These are phyloP conservation scores for Phalaenopsis equestris DNA, from an alignment of 106 monocot genomes.

Conservation along the genomic window DNA sequence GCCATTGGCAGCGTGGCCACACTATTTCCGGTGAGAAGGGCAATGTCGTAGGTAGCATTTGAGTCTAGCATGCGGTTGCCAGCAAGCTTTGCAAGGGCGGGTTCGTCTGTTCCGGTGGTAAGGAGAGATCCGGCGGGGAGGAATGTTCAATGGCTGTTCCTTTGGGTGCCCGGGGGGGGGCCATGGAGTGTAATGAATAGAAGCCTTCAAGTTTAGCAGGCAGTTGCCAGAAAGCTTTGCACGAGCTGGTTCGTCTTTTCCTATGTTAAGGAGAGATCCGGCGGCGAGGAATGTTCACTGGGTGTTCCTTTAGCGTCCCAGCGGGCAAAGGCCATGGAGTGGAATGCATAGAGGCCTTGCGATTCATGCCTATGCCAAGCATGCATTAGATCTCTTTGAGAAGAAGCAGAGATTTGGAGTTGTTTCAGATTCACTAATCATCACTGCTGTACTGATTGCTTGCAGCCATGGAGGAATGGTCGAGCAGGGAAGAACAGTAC, in stretches of 20 bases:
- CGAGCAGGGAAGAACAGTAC: conserved; percentile 35
- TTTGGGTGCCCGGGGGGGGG: conserved; percentile 91
- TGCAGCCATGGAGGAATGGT: conserved; percentile 46
- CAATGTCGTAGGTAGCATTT: conserved; percentile 22
- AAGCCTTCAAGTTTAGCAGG: too few relatives aligned
- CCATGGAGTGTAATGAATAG: too few relatives aligned
- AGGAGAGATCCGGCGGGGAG: conserved; percentile 22
- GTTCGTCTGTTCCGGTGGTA: background rate
- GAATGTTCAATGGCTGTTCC: conserved; percentile 86
- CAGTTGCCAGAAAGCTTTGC: too few relatives aligned
- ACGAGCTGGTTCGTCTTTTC: too few relatives aligned
- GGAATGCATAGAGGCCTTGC: conserved; percentile 58
- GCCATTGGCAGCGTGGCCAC: background rate
- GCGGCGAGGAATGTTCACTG: too few relatives aligned
- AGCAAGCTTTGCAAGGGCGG: background rate
- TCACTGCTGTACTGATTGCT: conserved; percentile 43
- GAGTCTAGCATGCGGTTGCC: conserved; percentile 18
- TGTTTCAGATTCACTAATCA: conserved; percentile 45
- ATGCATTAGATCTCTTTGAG: conserved; percentile 47
- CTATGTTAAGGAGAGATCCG: too few relatives aligned
- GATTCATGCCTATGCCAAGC: conserved; percentile 30
- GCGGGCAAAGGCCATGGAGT: conserved; percentile 33
- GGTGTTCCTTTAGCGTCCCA: too few relatives aligned
- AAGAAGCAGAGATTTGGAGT: conserved; percentile 46
- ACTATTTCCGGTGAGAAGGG: conserved; percentile 3